Evolutionary conservation across 176 grass and related monocot genomes (phyloP).

Genomic region (Thinopyrum elongatum): DNA sequence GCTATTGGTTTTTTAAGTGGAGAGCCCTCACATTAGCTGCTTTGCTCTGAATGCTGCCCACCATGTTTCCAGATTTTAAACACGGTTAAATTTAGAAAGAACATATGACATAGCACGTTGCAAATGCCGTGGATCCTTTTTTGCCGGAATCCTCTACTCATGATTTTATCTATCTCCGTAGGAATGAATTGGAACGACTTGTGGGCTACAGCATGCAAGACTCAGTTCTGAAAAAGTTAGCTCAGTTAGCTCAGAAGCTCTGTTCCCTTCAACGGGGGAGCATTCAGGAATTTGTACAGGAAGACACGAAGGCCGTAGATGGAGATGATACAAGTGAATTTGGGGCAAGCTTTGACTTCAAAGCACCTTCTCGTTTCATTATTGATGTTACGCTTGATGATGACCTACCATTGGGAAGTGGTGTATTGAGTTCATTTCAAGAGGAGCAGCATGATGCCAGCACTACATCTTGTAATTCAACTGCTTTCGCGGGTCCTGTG

Average conservation of each 20-base stretch:
- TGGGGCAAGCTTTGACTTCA: conserved; percentile 77
- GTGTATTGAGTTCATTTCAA: conserved; percentile 31
- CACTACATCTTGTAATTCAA: conserved; percentile 39
- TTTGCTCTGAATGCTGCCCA: neutral
- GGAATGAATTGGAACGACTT: conserved; percentile 70
- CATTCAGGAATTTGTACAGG: conserved; percentile 27
- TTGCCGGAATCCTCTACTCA: conserved; percentile 7
- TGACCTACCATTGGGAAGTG: conserved; percentile 33
- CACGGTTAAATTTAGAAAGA: neutral
- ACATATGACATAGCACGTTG: neutral
- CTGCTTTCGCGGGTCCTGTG: conserved; percentile 39
- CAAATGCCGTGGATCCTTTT: neutral
- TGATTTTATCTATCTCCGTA: conserved; percentile 28
- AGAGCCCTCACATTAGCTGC: neutral
- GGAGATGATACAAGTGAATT: conserved; percentile 63
- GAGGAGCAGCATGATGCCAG: conserved; percentile 36
- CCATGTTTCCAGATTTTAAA: neutral
- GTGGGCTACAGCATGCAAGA: conserved; percentile 67
- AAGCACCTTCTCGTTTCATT: conserved; percentile 75
- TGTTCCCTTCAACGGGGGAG: conserved; percentile 46
- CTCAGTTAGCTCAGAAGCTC: conserved; percentile 59
- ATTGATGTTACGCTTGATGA: conserved; percentile 59
- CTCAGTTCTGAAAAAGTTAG: conserved; percentile 51
- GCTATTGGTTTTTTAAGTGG: neutral
- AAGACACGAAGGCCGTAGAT: conserved; percentile 15